phyloP scores from a whole-genome alignment of 148 eudicot genomes.

The Silene latifolia region DNA sequence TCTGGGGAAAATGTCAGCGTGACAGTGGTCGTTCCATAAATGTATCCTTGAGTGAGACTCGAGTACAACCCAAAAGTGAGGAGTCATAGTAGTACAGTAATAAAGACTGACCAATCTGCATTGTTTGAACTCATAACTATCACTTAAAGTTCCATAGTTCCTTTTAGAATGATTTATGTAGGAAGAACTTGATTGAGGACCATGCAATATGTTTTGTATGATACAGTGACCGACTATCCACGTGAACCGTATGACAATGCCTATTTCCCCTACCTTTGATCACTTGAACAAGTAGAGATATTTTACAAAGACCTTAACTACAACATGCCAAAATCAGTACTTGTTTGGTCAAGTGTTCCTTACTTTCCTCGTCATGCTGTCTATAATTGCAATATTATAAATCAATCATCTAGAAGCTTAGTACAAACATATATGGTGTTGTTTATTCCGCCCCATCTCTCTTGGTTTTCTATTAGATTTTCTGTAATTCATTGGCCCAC shows the following conservation, averaged over 20 bases:
- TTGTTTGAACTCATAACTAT: background rate
- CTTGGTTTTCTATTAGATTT: background rate
- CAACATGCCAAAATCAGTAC: constrained; percentile 21
- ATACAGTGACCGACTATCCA: background rate
- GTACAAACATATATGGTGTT: background rate
- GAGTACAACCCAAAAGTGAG: too few relatives aligned
- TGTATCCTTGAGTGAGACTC: too few relatives aligned
- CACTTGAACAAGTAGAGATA: constrained; percentile 17
- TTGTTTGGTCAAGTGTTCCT: constrained; percentile 9
- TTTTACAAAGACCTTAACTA: background rate
- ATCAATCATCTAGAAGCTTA: constrained; percentile 19
- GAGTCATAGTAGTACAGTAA: too few relatives aligned
- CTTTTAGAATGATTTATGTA: background rate
- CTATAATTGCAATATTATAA: constrained; percentile 6
- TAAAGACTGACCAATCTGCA: too few relatives aligned
- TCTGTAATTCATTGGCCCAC: constrained; percentile 20
- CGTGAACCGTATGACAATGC: background rate
- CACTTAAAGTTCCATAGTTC: background rate
- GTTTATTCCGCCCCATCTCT: constrained; percentile 5
- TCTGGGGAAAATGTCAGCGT: too few relatives aligned
- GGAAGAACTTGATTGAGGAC: background rate
- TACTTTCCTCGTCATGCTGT: constrained; percentile 20
- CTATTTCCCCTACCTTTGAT: constrained; percentile 9
- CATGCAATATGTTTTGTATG: constrained; percentile 1
- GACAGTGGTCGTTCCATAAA: too few relatives aligned